A percentile compares a stretch with the other conserved stretches of the same genome.
Evolutionary conservation across 257 asterid species (phyloP).

Genomic region (Plantago elongata): DNA sequence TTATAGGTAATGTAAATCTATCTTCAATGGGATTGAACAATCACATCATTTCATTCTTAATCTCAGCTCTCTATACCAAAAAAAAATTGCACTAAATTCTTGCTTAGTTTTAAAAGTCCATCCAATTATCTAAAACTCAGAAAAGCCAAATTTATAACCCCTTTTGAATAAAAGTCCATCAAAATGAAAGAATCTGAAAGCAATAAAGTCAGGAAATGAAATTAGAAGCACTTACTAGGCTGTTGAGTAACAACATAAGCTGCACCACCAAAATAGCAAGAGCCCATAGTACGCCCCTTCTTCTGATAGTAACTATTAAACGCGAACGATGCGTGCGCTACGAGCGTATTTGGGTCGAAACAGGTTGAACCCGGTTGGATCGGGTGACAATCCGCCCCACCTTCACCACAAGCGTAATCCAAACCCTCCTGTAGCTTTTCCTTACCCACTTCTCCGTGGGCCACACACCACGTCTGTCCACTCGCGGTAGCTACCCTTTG

Average conservation of each 20-base stretch:
- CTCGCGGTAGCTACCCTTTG: slow-evolving; percentile 36
- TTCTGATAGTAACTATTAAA: slow-evolving; percentile 90
- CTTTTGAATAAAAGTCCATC: no score
- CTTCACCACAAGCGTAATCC: slow-evolving; percentile 91
- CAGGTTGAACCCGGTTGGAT: slow-evolving; percentile 95
- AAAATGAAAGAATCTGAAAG: no score
- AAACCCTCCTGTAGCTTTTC: slow-evolving; percentile 70
- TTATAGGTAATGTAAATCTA: no score
- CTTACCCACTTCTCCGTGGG: slow-evolving; percentile 50
- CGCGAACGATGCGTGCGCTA: slow-evolving; percentile 86
- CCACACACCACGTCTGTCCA: slow-evolving; percentile 92
- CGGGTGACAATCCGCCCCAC: slow-evolving; percentile 91
- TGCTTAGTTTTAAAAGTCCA: no score
- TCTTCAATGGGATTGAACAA: no score
- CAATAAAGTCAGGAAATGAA: background rate
- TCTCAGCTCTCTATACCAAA: no score
- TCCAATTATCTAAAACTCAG: no score
- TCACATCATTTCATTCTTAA: no score
- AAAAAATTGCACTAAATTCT: no score
- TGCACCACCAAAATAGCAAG: slow-evolving; percentile 89
- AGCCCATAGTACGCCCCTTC: slow-evolving; percentile 59
- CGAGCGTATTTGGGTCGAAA: slow-evolving; percentile 80
- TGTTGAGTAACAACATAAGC: slow-evolving; percentile 55
- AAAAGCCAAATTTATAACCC: no score
- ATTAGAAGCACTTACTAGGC: slow-evolving; percentile 56